Base-by-base conservation (phyloP, 257 asterid species). In the Solanum rostratum region DNA sequence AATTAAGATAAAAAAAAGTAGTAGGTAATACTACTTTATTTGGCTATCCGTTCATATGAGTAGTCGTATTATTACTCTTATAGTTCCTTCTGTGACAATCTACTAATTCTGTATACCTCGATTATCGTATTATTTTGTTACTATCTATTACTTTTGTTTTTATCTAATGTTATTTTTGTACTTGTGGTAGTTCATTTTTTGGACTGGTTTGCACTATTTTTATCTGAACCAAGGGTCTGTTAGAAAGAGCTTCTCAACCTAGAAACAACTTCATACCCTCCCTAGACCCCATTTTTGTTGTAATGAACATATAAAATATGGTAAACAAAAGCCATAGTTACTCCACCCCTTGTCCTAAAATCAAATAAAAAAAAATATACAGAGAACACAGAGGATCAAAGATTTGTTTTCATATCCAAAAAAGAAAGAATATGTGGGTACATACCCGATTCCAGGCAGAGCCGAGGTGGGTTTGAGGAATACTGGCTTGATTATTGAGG, bases 401-500 rank as follows among this genome's bases (percentile, higher is more conserved):
- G 22, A 15, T 65, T 15, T 65, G 0, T 65, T 15, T 65, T 30
- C 45, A 41, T 10, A 43, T 65, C 45, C 33, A 68, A 18, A 45
- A 73, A 3, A 15, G 52, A 43, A 55, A 12, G 33, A 53, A 53
- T 39, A 71, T n/a, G 37, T 3, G 59, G 62, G 59, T 4, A 85
- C 7, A 84, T 90, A 92, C 95, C 91, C 91, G 85, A 85, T 92
- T 92, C 95, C 94, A 92, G 14, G 93, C 93, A 39, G 95, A 92
- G 70, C 95, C 95, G 0, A 92, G 94, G 65, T 92, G 93, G 43
- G 91, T 88, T 83, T 87, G 92, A 3, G 81, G 14, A 22, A 22
- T 22, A 69, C 70, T 84, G 66, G 88, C 69, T 46, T 90, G 89
- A 55, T 84, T 76, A 83, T 71, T 69, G 27, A 85, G 82, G 52